Percentiles rank a stretch among this genome's conserved stretches.
Evolutionary conservation across 805 yeast species (phyloP).

Genomic region (Metschnikowia reukaufii): DNA sequence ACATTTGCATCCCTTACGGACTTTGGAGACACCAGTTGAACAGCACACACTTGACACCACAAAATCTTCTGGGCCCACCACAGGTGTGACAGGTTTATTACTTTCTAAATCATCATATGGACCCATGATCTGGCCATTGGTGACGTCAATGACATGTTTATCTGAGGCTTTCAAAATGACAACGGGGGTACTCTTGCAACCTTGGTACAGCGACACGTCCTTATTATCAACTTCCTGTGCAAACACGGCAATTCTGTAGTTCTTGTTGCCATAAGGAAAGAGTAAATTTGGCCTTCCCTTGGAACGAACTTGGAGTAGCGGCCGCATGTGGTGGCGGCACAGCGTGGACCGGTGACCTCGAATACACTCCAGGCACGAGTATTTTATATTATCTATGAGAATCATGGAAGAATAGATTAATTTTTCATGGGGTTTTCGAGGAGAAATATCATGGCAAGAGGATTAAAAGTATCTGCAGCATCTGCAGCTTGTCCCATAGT

Average conservation of each 20-base stretch:
- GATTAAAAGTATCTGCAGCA: constrained; percentile 2
- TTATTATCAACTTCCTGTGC: constrained; percentile 41
- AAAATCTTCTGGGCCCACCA: constrained; percentile 28
- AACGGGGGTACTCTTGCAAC: constrained; percentile 26
- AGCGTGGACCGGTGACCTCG: constrained; percentile 90
- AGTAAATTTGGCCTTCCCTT: constrained; percentile 80
- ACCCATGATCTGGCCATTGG: constrained; percentile 39
- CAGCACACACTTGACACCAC: constrained; percentile 38
- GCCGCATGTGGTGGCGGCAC: constrained; percentile 78
- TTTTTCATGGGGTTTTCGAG: neutral
- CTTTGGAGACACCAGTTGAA: constrained; percentile 20
- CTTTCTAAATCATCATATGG: constrained; percentile 28
- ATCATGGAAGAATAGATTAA: constrained; percentile 51
- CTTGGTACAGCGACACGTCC: neutral
- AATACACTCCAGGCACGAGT: constrained; percentile 84
- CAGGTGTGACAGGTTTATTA: constrained; percentile 2
- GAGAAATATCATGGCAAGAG: constrained; percentile 4
- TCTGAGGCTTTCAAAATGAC: constrained; percentile 37
- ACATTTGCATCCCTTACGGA: constrained; percentile 32
- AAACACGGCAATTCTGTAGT: constrained; percentile 59
- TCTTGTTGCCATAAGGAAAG: constrained; percentile 43
- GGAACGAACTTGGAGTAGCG: constrained; percentile 82
- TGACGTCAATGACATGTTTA: constrained; percentile 41
- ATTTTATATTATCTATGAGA: constrained; percentile 72
- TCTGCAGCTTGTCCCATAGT: constrained; percentile 7